phyloP scores from a whole-genome alignment of 2,329 filamentous ascomycete genomes.

The Trichoderma oligosporum region DNA sequence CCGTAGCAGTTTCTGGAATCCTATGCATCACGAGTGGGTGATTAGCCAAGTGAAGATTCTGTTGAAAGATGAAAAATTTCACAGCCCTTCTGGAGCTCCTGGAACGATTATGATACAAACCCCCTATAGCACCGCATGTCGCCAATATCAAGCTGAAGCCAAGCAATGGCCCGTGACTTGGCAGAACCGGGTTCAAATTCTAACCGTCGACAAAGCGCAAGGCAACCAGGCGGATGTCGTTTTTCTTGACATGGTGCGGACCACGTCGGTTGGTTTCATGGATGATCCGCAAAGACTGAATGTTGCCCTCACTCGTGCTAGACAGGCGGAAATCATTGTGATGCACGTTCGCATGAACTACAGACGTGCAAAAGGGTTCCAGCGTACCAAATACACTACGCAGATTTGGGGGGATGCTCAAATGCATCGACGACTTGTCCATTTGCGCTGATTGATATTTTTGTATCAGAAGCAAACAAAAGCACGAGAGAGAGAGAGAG shows the following conservation, averaged over 20 bases:
- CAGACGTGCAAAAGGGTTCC: slow-evolving; percentile 17
- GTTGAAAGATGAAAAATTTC: slow-evolving; percentile 33
- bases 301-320: slow-evolving; percentile 44
- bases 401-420: slow-evolving; percentile 34
- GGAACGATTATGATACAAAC: slow-evolving; percentile 44
- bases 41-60: slow-evolving; percentile 33
- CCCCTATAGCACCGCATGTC: slow-evolving; percentile 40
- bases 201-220: slow-evolving; percentile 45
- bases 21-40: slow-evolving; percentile 37
- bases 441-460: not conserved
- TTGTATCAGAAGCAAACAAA: too few relatives aligned
- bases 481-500: too few relatives aligned
- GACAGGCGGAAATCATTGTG: slow-evolving; percentile 44
- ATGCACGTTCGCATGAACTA: slow-evolving; percentile 40
- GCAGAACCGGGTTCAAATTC: slow-evolving; percentile 35
- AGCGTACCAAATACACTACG: slow-evolving; percentile 27
- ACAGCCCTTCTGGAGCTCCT: slow-evolving; percentile 27
- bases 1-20: slow-evolving; percentile 41
- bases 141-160: slow-evolving; percentile 34
- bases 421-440: slow-evolving; percentile 24
- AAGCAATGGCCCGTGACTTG: slow-evolving; percentile 28
- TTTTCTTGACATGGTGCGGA: slow-evolving; percentile 46
- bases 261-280: slow-evolving; percentile 38
- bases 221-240: slow-evolving; percentile 48
- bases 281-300: slow-evolving; percentile 44